Evolutionary conservation across 805 yeast genomes (phyloP).

Genomic region (Nakazawaea anatomiae): DNA sequence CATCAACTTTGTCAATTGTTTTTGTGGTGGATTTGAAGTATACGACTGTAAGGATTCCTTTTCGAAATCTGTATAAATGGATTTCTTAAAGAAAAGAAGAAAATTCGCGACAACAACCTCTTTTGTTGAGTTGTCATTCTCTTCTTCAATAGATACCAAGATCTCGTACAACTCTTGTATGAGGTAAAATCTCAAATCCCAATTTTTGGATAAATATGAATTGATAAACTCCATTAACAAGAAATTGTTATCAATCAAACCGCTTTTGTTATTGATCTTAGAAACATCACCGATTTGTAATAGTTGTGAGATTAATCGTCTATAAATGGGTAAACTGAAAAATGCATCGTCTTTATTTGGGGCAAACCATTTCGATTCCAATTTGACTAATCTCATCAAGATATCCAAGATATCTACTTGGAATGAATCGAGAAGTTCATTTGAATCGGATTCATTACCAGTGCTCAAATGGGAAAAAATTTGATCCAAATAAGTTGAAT

Average conservation of each 20-base stretch:
- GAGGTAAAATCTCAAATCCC: constrained; percentile 77
- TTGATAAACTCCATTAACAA: constrained; percentile 51
- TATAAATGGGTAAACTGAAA: constrained; percentile 56
- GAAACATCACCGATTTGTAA: constrained; percentile 16
- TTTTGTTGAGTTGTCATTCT: constrained; percentile 8
- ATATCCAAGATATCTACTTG: constrained; percentile 50
- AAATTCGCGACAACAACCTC: constrained; percentile 31
- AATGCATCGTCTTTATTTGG: constrained; percentile 46
- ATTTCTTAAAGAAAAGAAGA: constrained; percentile 29
- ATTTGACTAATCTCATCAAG: constrained; percentile 45
- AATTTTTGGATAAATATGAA: constrained; percentile 47
- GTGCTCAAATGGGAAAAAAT: constrained; percentile 36
- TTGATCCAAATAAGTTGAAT: constrained; percentile 44
- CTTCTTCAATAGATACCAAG: constrained; percentile 17
- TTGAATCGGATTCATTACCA: constrained; percentile 23
- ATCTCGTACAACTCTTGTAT: constrained; percentile 33
- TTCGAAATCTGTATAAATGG: constrained; percentile 24
- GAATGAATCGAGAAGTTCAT: constrained; percentile 39
- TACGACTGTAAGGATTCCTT: constrained; percentile 30
- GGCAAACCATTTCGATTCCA: constrained; percentile 50
- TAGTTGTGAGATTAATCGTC: constrained; percentile 26
- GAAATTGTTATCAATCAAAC: constrained; percentile 23
- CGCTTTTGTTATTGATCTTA: neutral
- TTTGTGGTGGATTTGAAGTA: constrained; percentile 41
- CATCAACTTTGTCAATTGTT: constrained; percentile 18